Evolutionary conservation across 2,329 filamentous ascomycete species (phyloP).

Genomic region (Neonectria faginata): DNA sequence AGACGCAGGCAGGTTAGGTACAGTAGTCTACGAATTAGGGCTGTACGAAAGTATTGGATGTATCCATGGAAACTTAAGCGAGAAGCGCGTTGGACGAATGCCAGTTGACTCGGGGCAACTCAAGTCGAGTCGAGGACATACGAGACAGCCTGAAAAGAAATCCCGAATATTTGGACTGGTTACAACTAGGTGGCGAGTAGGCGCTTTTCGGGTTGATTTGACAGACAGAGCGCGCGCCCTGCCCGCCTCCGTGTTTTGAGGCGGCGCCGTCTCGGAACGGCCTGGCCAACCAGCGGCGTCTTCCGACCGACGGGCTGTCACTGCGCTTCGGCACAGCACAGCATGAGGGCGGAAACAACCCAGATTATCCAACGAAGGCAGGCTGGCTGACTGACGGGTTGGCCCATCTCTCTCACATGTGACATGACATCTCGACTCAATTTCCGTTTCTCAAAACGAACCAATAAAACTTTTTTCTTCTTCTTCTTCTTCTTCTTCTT

Average conservation of each 20-base stretch:
- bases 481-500: not conserved
- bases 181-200: not conserved
- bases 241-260: not conserved
- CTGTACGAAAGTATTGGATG: too few species aligned
- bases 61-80: not conserved
- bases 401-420: not conserved
- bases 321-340: not conserved
- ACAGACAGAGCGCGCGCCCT: not conserved
- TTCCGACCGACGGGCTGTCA: not conserved
- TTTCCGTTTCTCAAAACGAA: too few species aligned
- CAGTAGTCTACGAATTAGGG: not conserved
- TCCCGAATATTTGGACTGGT: too few species aligned
- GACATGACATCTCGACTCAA: not conserved
- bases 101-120: constrained; percentile 14
- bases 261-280: not conserved
- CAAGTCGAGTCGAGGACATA: too few species aligned
- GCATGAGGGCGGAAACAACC: not conserved
- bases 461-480: too few species aligned
- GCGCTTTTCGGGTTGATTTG: not conserved
- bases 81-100: constrained; percentile 10
- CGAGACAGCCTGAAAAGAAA: too few species aligned
- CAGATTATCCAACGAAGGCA: not conserved
- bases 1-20: not conserved
- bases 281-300: not conserved
- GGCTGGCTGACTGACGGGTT: not conserved